These are phyloP conservation scores for Aspergillus homomorphus DNA, from an alignment of 495 filamentous ascomycete genomes.

Conservation along the genomic window DNA sequence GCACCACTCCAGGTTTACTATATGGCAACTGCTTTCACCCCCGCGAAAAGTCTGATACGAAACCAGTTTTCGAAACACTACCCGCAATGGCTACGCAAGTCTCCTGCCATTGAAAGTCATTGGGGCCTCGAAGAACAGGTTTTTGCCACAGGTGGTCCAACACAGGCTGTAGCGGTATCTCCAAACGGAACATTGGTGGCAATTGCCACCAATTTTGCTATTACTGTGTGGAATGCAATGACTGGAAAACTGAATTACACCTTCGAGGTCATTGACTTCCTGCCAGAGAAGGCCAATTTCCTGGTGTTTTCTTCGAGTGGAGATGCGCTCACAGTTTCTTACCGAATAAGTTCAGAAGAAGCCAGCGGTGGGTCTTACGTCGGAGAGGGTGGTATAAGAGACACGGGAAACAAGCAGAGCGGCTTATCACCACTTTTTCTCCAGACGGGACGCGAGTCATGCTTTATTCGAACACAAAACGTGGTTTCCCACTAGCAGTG, in stretches of 20 bases:
- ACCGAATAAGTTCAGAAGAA: too few relatives aligned
- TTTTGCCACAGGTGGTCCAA: too few relatives aligned
- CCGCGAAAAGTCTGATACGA: constrained; percentile 22
- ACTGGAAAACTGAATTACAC: not conserved
- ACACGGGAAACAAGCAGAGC: too few relatives aligned
- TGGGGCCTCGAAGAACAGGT: not conserved
- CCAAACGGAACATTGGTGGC: not conserved
- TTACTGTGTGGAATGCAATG: not conserved
- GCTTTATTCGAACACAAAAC: too few relatives aligned
- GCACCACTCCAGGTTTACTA: constrained; percentile 31
- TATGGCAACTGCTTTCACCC: constrained; percentile 32
- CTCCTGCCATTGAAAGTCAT: not conserved
- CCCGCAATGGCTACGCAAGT: not conserved
- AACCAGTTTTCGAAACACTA: constrained; percentile 9
- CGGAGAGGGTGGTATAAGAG: too few relatives aligned
- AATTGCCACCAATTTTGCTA: not conserved
- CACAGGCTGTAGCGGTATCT: not conserved
- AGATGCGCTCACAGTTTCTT: not conserved
- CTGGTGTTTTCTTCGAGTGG: not conserved
- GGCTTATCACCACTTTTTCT: too few relatives aligned
- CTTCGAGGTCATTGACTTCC: too few relatives aligned
- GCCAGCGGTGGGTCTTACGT: too few relatives aligned
- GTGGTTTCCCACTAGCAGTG: too few relatives aligned
- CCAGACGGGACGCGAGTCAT: too few relatives aligned
- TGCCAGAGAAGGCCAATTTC: too few relatives aligned